A percentile compares a stretch with the other conserved stretches of the same genome.
Evolutionary conservation across 2,329 filamentous ascomycete species (phyloP).

Genomic region (Cercospora sesami): DNA sequence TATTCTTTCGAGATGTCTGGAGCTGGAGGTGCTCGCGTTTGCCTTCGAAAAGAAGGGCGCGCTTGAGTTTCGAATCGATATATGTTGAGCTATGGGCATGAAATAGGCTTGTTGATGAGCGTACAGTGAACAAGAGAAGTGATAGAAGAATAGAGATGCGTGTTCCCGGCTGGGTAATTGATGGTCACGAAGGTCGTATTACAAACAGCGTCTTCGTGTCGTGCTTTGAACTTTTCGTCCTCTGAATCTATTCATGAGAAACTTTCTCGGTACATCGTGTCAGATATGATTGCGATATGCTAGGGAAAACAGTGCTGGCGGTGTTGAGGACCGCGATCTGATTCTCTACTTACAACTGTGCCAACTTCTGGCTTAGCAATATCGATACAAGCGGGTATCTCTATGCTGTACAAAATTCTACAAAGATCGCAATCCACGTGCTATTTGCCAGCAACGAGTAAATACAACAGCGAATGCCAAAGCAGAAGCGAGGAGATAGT

Average conservation of each 20-base stretch:
- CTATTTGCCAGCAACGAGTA: background rate
- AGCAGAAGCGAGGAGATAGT: background rate
- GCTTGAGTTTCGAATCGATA: constrained; percentile 19
- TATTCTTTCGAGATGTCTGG: constrained; percentile 2
- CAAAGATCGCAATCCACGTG: background rate
- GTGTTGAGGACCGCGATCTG: background rate
- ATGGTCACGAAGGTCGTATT: background rate
- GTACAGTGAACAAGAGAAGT: background rate
- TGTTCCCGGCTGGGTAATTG: background rate
- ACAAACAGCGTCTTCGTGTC: background rate
- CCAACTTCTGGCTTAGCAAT: background rate
- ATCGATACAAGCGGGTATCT: background rate
- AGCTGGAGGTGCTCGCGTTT: constrained; percentile 24
- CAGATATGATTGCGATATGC: too few relatives aligned
- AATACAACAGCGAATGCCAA: background rate
- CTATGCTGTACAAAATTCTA: background rate
- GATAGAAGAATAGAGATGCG: background rate
- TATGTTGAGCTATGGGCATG: background rate
- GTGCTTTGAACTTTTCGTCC: background rate
- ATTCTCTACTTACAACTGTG: background rate
- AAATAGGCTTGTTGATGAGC: background rate
- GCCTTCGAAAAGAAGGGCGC: too few relatives aligned
- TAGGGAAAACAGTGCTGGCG: too few relatives aligned
- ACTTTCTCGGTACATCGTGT: too few relatives aligned
- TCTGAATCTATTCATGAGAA: too few relatives aligned